These are phyloP conservation scores for Verticillium nubilum DNA, from an alignment of 2,329 filamentous ascomycete species.

Conservation along the genomic window DNA sequence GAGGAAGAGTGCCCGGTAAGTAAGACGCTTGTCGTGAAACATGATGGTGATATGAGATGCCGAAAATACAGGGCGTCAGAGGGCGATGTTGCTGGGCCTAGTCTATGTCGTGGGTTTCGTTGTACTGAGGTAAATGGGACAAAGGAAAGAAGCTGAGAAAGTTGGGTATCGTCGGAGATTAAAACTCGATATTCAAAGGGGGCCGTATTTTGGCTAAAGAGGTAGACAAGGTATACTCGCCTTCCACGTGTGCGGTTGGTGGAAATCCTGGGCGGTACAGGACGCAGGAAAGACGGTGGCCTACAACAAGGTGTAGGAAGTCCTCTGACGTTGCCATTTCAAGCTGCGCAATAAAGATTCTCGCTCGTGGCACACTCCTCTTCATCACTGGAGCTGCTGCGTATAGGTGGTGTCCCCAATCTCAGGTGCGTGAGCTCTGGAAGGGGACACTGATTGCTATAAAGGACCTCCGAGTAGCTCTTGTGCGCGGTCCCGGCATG, in stretches of 20 bases:
- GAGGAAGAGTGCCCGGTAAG: neutral
- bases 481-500: slow-evolving; percentile 75
- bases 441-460: slow-evolving; percentile 52
- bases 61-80: neutral
- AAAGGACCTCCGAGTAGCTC: slow-evolving; percentile 50
- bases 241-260: neutral
- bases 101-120: neutral
- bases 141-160: neutral
- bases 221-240: neutral
- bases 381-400: slow-evolving; percentile 30
- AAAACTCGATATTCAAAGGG: neutral
- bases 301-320: neutral
- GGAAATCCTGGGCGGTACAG: neutral
- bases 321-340: slow-evolving; percentile 2
- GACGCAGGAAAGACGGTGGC: neutral
- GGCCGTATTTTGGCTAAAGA: neutral
- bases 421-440: slow-evolving; percentile 38
- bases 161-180: neutral
- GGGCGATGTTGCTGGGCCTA: neutral
- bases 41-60: neutral
- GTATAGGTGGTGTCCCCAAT: slow-evolving; percentile 41
- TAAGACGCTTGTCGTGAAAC: neutral
- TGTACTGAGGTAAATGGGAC: neutral
- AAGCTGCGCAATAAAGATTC: slow-evolving; percentile 11
- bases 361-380: slow-evolving; percentile 10